A percentile compares a stretch with the other conserved stretches of the same genome.
These are phyloP conservation scores for Pueraria montana DNA, from an alignment of 306 rosid genomes.

Conservation along the genomic window DNA sequence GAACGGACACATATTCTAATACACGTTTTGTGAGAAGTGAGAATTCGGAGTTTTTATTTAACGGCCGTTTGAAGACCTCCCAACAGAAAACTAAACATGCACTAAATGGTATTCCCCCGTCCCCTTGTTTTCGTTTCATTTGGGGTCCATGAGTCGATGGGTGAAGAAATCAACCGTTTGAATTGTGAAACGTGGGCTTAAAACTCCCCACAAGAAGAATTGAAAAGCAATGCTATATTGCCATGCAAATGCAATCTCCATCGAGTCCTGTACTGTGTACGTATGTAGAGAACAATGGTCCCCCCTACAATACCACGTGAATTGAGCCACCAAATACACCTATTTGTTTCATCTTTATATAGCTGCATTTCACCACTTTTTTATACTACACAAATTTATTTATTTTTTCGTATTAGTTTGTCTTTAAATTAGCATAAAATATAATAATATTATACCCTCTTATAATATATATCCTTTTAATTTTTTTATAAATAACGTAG, in stretches of 20 bases:
- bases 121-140: background rate
- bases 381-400: background rate
- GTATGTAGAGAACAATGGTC: slow-evolving; percentile 44
- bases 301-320: slow-evolving; percentile 43
- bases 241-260: slow-evolving; percentile 35
- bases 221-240: slow-evolving; percentile 20
- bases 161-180: background rate
- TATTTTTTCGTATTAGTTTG: background rate
- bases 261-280: slow-evolving; percentile 28
- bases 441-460: background rate
- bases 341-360: background rate
- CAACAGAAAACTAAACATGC: no score
- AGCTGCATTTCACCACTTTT: background rate
- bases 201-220: slow-evolving; percentile 27
- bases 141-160: background rate
- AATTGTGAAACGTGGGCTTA: slow-evolving; percentile 44
- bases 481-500: background rate
- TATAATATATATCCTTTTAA: background rate
- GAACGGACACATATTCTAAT: no score
- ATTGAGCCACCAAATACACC: slow-evolving; percentile 28
- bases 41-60: no score
- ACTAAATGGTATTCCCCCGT: background rate
- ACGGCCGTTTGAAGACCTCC: no score
- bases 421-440: background rate
- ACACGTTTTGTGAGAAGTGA: no score